Conservation (phyloP, 306 rosid genomes). For the Quercus wislizeni region DNA sequence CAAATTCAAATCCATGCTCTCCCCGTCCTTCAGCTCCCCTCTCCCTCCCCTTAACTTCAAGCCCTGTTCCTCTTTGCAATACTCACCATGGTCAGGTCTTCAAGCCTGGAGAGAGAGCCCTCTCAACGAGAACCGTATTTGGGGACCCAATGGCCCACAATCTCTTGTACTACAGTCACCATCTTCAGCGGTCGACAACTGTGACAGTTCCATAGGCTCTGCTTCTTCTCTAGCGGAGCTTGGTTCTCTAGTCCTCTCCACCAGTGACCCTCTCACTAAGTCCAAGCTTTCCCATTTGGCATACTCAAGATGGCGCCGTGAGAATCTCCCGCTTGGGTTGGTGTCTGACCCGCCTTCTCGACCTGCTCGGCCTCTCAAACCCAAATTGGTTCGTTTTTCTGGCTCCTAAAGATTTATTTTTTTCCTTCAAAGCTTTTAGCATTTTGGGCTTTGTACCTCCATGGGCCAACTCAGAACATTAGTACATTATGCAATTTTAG, state of each 20-base stretch:
- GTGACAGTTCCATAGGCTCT: constrained; percentile 20
- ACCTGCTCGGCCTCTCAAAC: constrained; percentile 47
- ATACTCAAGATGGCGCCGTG: constrained; percentile 62
- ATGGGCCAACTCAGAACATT: not conserved
- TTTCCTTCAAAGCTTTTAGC: not conserved
- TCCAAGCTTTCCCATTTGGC: constrained; percentile 77
- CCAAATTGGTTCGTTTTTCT: constrained; percentile 49
- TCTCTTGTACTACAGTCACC: constrained; percentile 17
- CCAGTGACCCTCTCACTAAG: constrained; percentile 68
- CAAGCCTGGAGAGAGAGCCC: constrained; percentile 64
- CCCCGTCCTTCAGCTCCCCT: not conserved
- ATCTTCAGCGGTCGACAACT: not conserved
- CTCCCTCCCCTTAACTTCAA: constrained; percentile 10
- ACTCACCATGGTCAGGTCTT: constrained; percentile 70
- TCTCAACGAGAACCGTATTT: constrained; percentile 56
- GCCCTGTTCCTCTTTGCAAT: constrained; percentile 21
- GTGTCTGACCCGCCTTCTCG: constrained; percentile 28
- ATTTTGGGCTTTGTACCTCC: not conserved
- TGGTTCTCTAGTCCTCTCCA: constrained; percentile 80
- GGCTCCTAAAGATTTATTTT: not conserved
- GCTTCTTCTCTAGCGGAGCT: constrained; percentile 76
- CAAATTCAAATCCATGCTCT: constrained; percentile 12
- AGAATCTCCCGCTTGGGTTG: constrained; percentile 63
- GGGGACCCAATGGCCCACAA: constrained; percentile 76
- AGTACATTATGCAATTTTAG: not conserved